These are phyloP conservation scores for Mangifera indica DNA, from an alignment of 345 rosid species.

Conservation along the genomic window DNA sequence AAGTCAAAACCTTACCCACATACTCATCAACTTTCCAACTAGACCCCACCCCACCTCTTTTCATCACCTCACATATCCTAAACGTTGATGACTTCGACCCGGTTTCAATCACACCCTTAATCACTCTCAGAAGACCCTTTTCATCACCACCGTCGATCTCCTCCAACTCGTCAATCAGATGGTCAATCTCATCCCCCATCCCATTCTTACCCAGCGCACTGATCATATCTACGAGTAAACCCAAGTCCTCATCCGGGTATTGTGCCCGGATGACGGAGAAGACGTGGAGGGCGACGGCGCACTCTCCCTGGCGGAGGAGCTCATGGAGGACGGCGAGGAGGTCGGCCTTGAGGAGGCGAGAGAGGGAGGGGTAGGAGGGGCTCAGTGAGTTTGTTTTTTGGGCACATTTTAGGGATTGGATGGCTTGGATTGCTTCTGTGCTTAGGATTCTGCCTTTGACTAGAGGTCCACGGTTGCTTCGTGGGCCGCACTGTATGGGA, in stretches of 20 bases:
- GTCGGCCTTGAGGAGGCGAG: conserved; percentile 76
- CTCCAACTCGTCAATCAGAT: conserved; percentile 51
- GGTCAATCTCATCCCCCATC: conserved; percentile 48
- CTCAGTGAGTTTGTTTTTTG: conserved; percentile 28
- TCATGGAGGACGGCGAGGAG: conserved; percentile 64
- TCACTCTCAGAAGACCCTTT: conserved; percentile 46
- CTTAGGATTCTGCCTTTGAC: conserved; percentile 79
- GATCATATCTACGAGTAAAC: conserved; percentile 61
- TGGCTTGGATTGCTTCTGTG: conserved; percentile 88
- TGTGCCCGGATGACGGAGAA: conserved; percentile 64
- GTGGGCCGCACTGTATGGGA: conserved; percentile 61
- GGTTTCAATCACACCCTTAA: conserved; percentile 56
- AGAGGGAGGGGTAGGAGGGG: conserved; percentile 49
- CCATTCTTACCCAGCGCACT: conserved; percentile 51
- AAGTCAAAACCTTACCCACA: conserved; percentile 43
- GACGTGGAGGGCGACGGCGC: conserved; percentile 69
- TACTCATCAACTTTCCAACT: conserved; percentile 63
- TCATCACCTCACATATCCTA: conserved; percentile 63
- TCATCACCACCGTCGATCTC: conserved; percentile 43
- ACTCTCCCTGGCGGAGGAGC: conserved; percentile 80
- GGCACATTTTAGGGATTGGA: conserved; percentile 79
- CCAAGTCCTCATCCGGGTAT: conserved; percentile 50
- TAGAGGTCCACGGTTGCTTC: conserved; percentile 80
- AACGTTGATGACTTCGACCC: conserved; percentile 71
- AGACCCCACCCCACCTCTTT: conserved; percentile 59